Evolutionary conservation across 2,329 filamentous ascomycete genomes (phyloP).

Genomic region (Colletotrichum abscissum): DNA sequence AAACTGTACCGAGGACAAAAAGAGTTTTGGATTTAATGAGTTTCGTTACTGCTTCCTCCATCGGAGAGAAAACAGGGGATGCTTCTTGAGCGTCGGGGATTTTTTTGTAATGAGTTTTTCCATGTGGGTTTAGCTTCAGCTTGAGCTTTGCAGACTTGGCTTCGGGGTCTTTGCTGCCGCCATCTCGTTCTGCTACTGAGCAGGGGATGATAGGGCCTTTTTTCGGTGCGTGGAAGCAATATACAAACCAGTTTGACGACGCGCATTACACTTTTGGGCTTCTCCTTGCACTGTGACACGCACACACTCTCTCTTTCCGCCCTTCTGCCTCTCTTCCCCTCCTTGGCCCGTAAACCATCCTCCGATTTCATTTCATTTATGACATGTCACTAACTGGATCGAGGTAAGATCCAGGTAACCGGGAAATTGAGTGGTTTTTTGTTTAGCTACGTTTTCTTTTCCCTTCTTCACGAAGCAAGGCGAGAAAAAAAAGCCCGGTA

Average conservation of each 20-base stretch:
- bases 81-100: not conserved
- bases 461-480: not conserved
- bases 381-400: not conserved
- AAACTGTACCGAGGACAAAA: not conserved
- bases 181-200: not conserved
- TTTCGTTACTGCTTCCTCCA: not conserved
- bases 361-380: not conserved
- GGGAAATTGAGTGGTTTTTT: not conserved
- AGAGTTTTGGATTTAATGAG: conserved; percentile 29
- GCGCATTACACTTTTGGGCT: not conserved
- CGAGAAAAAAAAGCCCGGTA: not conserved
- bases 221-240: not conserved
- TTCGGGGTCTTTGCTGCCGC: not conserved
- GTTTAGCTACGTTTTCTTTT: not conserved
- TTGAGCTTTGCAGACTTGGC: not conserved
- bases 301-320: too few relatives aligned
- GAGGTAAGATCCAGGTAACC: not conserved
- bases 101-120: conserved; percentile 17
- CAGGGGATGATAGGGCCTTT: not conserved
- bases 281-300: too few relatives aligned
- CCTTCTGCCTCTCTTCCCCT: too few relatives aligned
- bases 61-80: not conserved
- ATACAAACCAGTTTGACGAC: conserved; percentile 11
- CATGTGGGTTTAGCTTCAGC: not conserved
- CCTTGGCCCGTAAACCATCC: not conserved